Conservation (phyloP, 2,329 filamentous ascomycete species). For the Monosporascus sp. region DNA sequence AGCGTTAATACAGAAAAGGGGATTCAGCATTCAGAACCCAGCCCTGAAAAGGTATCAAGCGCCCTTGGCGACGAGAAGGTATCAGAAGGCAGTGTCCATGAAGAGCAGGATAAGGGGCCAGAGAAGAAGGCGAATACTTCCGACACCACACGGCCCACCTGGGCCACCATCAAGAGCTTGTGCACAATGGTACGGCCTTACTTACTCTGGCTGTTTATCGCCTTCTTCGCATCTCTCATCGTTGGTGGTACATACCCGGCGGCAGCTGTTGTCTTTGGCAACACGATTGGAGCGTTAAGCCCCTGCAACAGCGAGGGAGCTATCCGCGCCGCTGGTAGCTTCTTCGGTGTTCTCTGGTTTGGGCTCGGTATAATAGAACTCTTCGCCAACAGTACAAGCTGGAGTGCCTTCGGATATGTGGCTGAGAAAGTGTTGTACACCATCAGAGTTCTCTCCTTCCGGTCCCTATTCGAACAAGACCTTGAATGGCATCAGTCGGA, state of each 20-base stretch:
- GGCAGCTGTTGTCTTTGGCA: slow-evolving; percentile 53
- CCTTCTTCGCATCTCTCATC: slow-evolving; percentile 41
- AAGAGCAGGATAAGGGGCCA: slow-evolving; percentile 4
- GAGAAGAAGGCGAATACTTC: slow-evolving; percentile 5
- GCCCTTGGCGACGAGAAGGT: slow-evolving; percentile 10
- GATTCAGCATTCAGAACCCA: slow-evolving; percentile 29
- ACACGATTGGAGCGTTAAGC: slow-evolving; percentile 46
- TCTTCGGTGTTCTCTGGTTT: slow-evolving; percentile 41
- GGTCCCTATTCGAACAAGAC: slow-evolving; percentile 61
- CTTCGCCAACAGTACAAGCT: slow-evolving; percentile 56
- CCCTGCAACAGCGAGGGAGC: slow-evolving; percentile 37
- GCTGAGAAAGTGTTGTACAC: slow-evolving; percentile 62
- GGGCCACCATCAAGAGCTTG: slow-evolving; percentile 34
- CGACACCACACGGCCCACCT: slow-evolving; percentile 21
- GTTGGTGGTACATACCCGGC: slow-evolving; percentile 51
- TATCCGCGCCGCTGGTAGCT: slow-evolving; percentile 30
- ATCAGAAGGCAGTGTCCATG: slow-evolving; percentile 3
- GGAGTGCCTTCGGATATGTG: slow-evolving; percentile 47
- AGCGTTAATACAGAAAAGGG: slow-evolving; percentile 23
- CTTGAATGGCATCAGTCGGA: slow-evolving; percentile 68
- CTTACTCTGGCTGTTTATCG: slow-evolving; percentile 33
- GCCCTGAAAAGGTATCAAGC: slow-evolving; percentile 29
- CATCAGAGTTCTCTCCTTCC: slow-evolving; percentile 59
- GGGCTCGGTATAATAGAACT: slow-evolving; percentile 51
- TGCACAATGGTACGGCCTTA: slow-evolving; percentile 34